phyloP scores from a whole-genome alignment of 495 filamentous ascomycete genomes.

The Trichoderma parareesei region DNA sequence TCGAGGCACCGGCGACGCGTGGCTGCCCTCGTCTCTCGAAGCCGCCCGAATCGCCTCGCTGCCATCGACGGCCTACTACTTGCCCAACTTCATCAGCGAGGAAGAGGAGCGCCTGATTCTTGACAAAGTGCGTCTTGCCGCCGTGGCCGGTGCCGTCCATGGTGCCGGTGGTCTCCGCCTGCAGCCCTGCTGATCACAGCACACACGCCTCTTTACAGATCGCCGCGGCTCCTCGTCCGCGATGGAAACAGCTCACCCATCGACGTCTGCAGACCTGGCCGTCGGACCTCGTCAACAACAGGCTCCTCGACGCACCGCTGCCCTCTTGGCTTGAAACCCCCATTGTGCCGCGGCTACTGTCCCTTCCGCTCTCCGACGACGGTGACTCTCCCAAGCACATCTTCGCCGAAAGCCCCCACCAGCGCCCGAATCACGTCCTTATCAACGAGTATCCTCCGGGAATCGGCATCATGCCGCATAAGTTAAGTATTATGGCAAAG shows the following conservation, averaged over 20 bases:
- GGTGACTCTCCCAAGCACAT: conserved; percentile 31
- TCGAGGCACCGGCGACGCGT: conserved; percentile 14
- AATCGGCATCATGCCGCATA: conserved; percentile 93
- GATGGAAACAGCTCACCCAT: conserved; percentile 78
- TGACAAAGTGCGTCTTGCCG: conserved; percentile 46
- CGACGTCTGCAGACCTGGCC: conserved; percentile 89
- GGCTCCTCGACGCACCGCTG: conserved; percentile 65
- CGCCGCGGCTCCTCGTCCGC: conserved; percentile 56
- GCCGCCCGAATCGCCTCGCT: conserved; percentile 47
- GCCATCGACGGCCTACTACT: conserved; percentile 70
- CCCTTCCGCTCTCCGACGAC: conserved; percentile 31
- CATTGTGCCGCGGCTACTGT: conserved; percentile 58
- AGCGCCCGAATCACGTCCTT: conserved; percentile 78
- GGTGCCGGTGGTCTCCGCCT: neutral
- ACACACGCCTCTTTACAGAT: conserved; percentile 28
- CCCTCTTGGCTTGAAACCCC: conserved; percentile 70
- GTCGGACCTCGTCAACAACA: conserved; percentile 63
- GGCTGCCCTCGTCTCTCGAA: conserved; percentile 38
- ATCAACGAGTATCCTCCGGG: conserved; percentile 86
- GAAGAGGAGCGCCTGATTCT: conserved; percentile 67
- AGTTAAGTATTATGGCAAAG: conserved; percentile 31
- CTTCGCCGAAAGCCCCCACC: conserved; percentile 65
- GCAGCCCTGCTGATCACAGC: conserved; percentile 16
- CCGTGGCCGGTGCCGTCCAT: neutral
- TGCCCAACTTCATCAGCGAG: conserved; percentile 72